A percentile compares a stretch with the other conserved stretches of the same genome.
These are phyloP conservation scores for Durotheca rogersii DNA, from an alignment of 495 filamentous ascomycete genomes.

Conservation along the genomic window DNA sequence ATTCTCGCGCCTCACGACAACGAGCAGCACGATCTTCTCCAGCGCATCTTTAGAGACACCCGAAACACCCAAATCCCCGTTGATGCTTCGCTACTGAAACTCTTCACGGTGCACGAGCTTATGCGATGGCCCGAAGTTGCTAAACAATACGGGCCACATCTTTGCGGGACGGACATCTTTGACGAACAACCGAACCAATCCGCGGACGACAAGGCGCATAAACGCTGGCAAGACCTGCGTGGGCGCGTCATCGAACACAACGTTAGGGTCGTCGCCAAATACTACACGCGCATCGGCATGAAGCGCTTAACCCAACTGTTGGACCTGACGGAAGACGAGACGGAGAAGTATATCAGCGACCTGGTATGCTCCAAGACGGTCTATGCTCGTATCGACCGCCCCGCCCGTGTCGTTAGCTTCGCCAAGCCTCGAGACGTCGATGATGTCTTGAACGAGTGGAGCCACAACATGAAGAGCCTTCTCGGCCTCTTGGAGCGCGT, in stretches of 20 bases:
- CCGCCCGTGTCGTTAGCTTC: slow-evolving; percentile 87
- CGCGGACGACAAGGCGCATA: slow-evolving; percentile 71
- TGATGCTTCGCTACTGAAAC: slow-evolving; percentile 79
- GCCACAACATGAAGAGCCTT: slow-evolving; percentile 96
- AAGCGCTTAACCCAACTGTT: slow-evolving; percentile 82
- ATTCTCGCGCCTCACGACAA: slow-evolving; percentile 97
- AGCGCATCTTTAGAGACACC: slow-evolving; percentile 77
- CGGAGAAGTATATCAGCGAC: slow-evolving; percentile 95
- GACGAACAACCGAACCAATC: slow-evolving; percentile 60
- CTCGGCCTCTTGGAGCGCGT: slow-evolving; percentile 89
- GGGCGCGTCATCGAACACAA: slow-evolving; percentile 99
- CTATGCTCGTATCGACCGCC: slow-evolving; percentile 95
- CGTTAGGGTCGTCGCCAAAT: slow-evolving; percentile 93
- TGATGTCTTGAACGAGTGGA: slow-evolving; percentile 98
- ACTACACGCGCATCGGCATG: slow-evolving; percentile 96
- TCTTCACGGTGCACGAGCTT: slow-evolving; percentile 92
- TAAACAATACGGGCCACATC: slow-evolving; percentile 79
- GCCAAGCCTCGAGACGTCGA: slow-evolving; percentile 93
- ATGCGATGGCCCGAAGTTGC: slow-evolving; percentile 97
- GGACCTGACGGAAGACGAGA: slow-evolving; percentile 91
- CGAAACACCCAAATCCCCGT: slow-evolving; percentile 67
- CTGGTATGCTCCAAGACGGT: slow-evolving; percentile 95
- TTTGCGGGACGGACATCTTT: slow-evolving; percentile 92
- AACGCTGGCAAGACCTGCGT: slow-evolving; percentile 88
- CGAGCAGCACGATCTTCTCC: slow-evolving; percentile 95